phyloP scores from a whole-genome alignment of 352 stramenopile genomes.

The Globisporangium cederbergense region DNA sequence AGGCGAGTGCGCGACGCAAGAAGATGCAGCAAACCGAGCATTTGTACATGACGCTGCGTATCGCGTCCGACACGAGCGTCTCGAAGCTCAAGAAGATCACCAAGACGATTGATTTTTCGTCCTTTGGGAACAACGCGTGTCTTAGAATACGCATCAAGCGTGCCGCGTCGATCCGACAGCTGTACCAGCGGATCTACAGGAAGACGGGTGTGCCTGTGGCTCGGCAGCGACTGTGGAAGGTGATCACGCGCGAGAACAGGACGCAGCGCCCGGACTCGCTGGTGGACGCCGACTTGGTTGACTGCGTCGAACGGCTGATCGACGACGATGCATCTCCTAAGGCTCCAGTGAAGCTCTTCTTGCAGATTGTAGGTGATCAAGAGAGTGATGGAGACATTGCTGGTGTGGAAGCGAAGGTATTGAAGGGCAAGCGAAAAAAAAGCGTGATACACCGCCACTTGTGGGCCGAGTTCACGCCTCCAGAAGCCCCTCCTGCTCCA shows the following conservation, averaged over 20 bases:
- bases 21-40: slow-evolving; percentile 80
- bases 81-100: slow-evolving; percentile 66
- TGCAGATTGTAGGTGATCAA: slow-evolving; percentile 56
- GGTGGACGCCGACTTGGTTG: slow-evolving; percentile 38
- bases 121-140: slow-evolving; percentile 59
- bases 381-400: slow-evolving; percentile 5
- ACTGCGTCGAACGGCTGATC: slow-evolving; percentile 56
- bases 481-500: slow-evolving; percentile 18
- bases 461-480: slow-evolving; percentile 52
- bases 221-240: slow-evolving; percentile 77
- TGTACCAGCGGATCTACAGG: slow-evolving; percentile 61
- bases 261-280: slow-evolving; percentile 71
- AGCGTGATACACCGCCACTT: slow-evolving; percentile 50
- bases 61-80: slow-evolving; percentile 73
- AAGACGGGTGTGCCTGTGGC: slow-evolving; percentile 60
- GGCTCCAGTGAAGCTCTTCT: slow-evolving; percentile 59
- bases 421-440: slow-evolving; percentile 4
- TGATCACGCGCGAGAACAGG: slow-evolving; percentile 83
- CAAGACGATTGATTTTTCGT: slow-evolving; percentile 75
- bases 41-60: slow-evolving; percentile 75
- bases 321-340: slow-evolving; percentile 74
- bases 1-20: slow-evolving; percentile 60
- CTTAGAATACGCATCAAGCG: slow-evolving; percentile 69
- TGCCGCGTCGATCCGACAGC: slow-evolving; percentile 47
- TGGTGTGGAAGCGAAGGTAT: background rate